Percentiles rank a stretch among this genome's conserved stretches.
phyloP scores from a whole-genome alignment of 176 grass and related monocot genomes.

The Metroxylon sagu region DNA sequence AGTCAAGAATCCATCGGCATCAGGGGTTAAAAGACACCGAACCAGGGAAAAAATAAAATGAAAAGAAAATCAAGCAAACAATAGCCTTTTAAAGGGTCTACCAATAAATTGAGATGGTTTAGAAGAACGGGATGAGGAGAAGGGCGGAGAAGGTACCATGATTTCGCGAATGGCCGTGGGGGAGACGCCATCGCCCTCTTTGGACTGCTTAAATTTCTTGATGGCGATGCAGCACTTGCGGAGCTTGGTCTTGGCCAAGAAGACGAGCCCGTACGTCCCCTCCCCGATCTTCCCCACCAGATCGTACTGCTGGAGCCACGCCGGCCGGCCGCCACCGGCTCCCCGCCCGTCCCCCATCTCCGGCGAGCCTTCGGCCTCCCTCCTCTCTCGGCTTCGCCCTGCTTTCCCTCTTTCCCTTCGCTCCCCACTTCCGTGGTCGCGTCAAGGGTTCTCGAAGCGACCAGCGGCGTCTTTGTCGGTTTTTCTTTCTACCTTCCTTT shows the following conservation, averaged over 20 bases:
- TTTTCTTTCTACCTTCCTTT: too few species aligned
- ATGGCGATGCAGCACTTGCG: conserved; percentile 84
- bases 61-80: too few species aligned
- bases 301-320: conserved; percentile 94
- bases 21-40: too few species aligned
- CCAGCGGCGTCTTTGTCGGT: too few species aligned
- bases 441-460: too few species aligned
- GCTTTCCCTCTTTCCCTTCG: neutral
- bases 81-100: too few species aligned
- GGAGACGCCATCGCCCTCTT: conserved; percentile 54
- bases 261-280: conserved; percentile 95
- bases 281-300: conserved; percentile 96
- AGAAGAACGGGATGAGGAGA: neutral
- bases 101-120: too few species aligned
- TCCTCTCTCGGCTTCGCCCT: neutral
- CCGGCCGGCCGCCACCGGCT: conserved; percentile 48
- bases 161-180: conserved; percentile 96
- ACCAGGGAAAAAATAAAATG: too few species aligned
- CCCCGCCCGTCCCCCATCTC: conserved; percentile 78
- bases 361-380: neutral
- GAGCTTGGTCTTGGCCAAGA: conserved; percentile 71
- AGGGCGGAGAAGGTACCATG: conserved; percentile 41
- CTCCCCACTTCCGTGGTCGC: too few species aligned
- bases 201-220: conserved; percentile 99
- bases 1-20: too few species aligned